Percentiles rank a stretch among this genome's conserved stretches.
Conservation (phyloP, 2,329 filamentous ascomycete genomes). For the Pestalotiopsis sp. region DNA sequence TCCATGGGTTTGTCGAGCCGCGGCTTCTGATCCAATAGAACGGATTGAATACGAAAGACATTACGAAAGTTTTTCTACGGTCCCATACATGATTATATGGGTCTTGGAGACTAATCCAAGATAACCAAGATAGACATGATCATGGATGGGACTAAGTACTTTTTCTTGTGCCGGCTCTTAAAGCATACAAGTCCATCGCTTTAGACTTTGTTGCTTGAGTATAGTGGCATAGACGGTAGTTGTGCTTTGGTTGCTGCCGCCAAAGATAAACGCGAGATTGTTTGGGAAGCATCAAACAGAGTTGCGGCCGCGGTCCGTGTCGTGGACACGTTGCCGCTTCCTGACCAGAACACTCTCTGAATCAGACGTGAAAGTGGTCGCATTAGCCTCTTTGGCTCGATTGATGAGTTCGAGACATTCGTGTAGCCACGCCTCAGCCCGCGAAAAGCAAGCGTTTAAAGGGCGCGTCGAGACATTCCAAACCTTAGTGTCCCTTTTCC, state of each 20-base stretch:
- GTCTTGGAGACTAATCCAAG: too few species aligned
- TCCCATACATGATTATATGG: too few species aligned
- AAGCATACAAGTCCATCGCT: too few species aligned
- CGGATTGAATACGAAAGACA: too few species aligned
- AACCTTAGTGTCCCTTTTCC: not conserved
- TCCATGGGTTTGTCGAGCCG: not conserved
- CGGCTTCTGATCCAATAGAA: not conserved
- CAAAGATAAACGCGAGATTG: not conserved
- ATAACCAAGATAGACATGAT: too few species aligned
- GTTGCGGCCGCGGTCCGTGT: not conserved
- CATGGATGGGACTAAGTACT: too few species aligned
- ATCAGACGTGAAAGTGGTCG: not conserved
- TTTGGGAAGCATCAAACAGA: not conserved
- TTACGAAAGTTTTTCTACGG: too few species aligned
- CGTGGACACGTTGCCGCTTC: not conserved
- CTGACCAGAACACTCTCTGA: not conserved
- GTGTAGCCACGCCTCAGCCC: conserved; percentile 5
- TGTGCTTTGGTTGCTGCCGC: not conserved
- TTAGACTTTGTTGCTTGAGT: not conserved
- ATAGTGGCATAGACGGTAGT: not conserved
- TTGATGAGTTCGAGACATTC: conserved; percentile 8
- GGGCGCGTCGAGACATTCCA: conserved; percentile 2
- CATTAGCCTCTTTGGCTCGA: not conserved
- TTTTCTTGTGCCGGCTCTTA: too few species aligned
- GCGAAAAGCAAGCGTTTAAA: not conserved